These are phyloP conservation scores for Pichia sorboxylosa DNA, from an alignment of 1,139 yeast genomes.

Conservation along the genomic window DNA sequence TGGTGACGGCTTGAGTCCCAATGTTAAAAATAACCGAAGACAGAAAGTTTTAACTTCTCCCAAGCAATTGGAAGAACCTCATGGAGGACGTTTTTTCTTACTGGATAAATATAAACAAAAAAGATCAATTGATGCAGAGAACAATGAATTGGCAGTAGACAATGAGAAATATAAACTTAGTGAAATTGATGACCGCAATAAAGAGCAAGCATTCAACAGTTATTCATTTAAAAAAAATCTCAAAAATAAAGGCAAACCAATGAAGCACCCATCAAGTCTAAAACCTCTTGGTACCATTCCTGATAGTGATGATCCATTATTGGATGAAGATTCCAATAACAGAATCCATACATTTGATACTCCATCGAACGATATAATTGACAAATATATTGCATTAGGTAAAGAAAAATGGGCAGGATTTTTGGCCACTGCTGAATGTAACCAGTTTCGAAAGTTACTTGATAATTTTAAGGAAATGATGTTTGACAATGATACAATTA, in stretches of 20 bases:
- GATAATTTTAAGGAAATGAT: conserved; percentile 10
- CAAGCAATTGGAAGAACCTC: background rate
- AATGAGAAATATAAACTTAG: background rate
- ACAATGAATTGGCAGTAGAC: too few species aligned
- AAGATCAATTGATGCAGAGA: background rate
- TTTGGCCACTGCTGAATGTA: conserved; percentile 17
- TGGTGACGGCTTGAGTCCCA: background rate
- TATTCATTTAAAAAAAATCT: conserved; percentile 5
- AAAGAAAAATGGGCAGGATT: conserved; percentile 19
- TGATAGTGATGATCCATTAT: conserved; percentile 12
- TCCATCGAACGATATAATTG: conserved; percentile 14
- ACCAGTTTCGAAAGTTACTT: conserved; percentile 16
- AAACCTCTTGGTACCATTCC: conserved; percentile 17
- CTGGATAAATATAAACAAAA: background rate
- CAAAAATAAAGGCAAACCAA: background rate
- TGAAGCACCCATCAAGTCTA: conserved; percentile 13
- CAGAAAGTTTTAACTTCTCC: background rate
- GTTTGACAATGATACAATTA: conserved; percentile 1
- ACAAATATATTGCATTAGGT: conserved; percentile 15
- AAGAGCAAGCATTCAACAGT: conserved; percentile 2
- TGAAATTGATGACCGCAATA: background rate
- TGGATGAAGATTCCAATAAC: conserved; percentile 12
- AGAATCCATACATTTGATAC: conserved; percentile 14
- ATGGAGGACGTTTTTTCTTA: background rate
- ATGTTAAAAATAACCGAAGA: too few species aligned